phyloP scores from a whole-genome alignment of 1,284 basidiomycete species.

The Ganoderma lucidum region DNA sequence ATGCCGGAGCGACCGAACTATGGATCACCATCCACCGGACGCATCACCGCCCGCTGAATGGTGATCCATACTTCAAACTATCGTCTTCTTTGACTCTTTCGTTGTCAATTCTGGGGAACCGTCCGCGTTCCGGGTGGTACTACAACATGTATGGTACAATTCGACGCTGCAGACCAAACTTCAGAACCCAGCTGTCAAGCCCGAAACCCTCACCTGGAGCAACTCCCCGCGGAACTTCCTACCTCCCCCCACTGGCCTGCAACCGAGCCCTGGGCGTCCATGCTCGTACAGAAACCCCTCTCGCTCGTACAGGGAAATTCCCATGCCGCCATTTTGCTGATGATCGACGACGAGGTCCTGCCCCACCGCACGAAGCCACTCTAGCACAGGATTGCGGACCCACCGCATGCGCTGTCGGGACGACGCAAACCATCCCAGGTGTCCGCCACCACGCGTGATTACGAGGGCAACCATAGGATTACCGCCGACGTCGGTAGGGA shows the following conservation, averaged over 20 bases:
- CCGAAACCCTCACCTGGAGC: background rate
- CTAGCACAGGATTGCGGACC: background rate
- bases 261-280: background rate
- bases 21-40: no score
- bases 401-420: background rate
- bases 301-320: background rate
- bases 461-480: conserved; percentile 55
- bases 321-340: background rate
- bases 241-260: background rate
- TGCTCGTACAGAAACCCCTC: background rate
- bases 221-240: background rate
- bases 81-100: no score
- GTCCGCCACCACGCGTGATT: background rate
- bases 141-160: background rate
- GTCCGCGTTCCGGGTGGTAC: background rate
- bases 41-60: no score
- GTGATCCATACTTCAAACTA: no score
- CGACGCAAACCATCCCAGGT: background rate
- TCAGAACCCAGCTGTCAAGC: background rate
- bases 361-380: background rate
- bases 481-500: conserved; percentile 63
- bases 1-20: no score
- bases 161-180: no score
- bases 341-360: background rate
- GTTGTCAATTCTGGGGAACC: background rate